Evolutionary conservation across 805 yeast species (phyloP), one percentile per base, ranked within the genome.

Genomic region (Spathaspora sp.): DNA sequence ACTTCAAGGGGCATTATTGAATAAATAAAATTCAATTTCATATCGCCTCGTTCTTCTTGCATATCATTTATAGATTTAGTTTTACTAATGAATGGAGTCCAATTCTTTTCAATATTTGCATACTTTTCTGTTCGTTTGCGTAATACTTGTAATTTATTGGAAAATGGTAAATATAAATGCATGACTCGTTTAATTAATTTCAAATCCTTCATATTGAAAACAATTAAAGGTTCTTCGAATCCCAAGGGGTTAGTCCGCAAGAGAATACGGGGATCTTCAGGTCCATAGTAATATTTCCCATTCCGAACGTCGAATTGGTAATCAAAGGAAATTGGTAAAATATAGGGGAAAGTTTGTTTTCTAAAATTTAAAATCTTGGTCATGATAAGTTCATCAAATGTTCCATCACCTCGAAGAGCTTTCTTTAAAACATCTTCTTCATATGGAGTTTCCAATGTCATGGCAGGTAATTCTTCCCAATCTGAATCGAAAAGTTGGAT

Each of bases 41-140:
- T 32, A 47, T 45, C 35, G 3, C 47, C 49, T 28, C 3, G 42
- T 8, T 19, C 32, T 17, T 11, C n/a, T 50, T 52, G 47, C 38
- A 53, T 20, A 12, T 35, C 38, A 14, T 26, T 48, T 14, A 39
- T 14, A 2, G n/a, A 16, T 35, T 18, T 45, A 26, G 4, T 12
- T 10, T 32, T 29, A 49, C 68, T 67, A 3, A 70, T 52, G 52
- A 73, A 56, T 0, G 78, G 78, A 12, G 75, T 69, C 78, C 78
- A 73, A 56, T 73, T 73, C 52, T 73, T 73, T 51, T 70, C 56
- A 35, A 49, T 47, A 42, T 46, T 35, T 11, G 49, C 46, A 42
- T 48, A 49, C 14, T 31, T 50, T 29, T 44, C 53, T 10, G 42
- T 55, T 20, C 52, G 51, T 43, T 61, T 53, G 38, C 60, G 53